phyloP scores from a whole-genome alignment of 441 rosid genomes.

The Breynia disticha region DNA sequence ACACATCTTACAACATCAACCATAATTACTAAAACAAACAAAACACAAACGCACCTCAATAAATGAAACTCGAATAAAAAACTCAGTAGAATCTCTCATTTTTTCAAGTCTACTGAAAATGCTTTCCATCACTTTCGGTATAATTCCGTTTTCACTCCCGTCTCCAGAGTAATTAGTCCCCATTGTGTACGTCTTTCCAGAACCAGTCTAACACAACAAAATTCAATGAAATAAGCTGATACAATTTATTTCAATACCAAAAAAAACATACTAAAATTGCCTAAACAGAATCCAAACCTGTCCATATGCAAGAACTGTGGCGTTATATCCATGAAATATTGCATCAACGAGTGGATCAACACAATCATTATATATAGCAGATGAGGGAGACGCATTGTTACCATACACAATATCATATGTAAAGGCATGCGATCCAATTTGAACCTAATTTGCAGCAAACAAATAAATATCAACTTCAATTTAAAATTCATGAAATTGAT shows the following conservation, averaged over 20 bases:
- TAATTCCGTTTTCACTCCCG: slow-evolving; percentile 50
- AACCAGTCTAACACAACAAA: slow-evolving; percentile 53
- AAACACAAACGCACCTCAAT: slow-evolving; percentile 56
- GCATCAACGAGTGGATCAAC: slow-evolving; percentile 89
- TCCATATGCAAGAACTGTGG: slow-evolving; percentile 93
- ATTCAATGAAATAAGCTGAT: background rate
- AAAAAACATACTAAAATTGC: background rate
- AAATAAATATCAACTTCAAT: no score
- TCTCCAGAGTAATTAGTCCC: slow-evolving; percentile 82
- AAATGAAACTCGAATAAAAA: slow-evolving; percentile 78
- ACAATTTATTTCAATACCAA: background rate
- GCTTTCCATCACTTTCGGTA: slow-evolving; percentile 83
- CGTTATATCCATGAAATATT: slow-evolving; percentile 74
- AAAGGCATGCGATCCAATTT: slow-evolving; percentile 73
- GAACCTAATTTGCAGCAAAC: slow-evolving; percentile 36
- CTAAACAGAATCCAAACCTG: slow-evolving; percentile 40
- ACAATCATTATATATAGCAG: slow-evolving; percentile 50
- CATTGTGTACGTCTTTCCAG: slow-evolving; percentile 95
- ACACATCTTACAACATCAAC: background rate
- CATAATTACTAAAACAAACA: background rate
- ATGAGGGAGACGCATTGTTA: slow-evolving; percentile 40
- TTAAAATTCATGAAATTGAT: no score
- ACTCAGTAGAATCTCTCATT: slow-evolving; percentile 41
- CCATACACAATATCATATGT: slow-evolving; percentile 80
- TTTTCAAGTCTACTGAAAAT: slow-evolving; percentile 53